Evolutionary conservation across 352 stramenopile species (phyloP).

Genomic region (Peronosclerospora sorghi): DNA sequence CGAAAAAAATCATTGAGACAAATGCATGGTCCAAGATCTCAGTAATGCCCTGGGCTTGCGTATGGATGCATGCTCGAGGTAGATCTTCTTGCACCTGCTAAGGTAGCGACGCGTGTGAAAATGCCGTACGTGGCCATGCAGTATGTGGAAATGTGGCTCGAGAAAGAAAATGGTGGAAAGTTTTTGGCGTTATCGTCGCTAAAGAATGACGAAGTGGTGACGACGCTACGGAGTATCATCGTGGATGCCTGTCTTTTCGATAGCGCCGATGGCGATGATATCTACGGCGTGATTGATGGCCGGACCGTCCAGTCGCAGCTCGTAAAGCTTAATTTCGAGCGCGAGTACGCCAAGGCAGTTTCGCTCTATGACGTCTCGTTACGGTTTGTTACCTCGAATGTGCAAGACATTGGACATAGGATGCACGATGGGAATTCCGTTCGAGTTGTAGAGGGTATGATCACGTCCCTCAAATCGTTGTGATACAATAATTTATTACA

Average conservation of each 20-base stretch:
- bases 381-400: constrained; percentile 24
- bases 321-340: constrained; percentile 59
- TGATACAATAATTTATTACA: constrained; percentile 68
- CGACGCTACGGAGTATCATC: constrained; percentile 36
- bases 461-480: constrained; percentile 47
- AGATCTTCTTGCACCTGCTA: constrained; percentile 51
- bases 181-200: constrained; percentile 28
- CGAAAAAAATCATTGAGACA: too few species aligned
- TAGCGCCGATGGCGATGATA: constrained; percentile 51
- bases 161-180: constrained; percentile 38
- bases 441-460: constrained; percentile 36
- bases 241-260: constrained; percentile 55
- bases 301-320: constrained; percentile 57
- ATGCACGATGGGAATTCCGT: background rate
- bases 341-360: constrained; percentile 43
- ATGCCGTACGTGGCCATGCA: constrained; percentile 86
- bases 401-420: background rate
- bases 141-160: constrained; percentile 83
- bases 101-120: constrained; percentile 51
- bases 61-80: constrained; percentile 58
- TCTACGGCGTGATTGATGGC: constrained; percentile 75
- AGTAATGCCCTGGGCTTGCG: constrained; percentile 14
- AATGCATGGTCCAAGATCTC: too few species aligned
- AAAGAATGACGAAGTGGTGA: constrained; percentile 20
- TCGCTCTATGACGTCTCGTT: constrained; percentile 65